A percentile compares a stretch with the other conserved stretches of the same genome.
phyloP scores from a whole-genome alignment of 192 early-diverging fungal species.

The Dispira parvispora region DNA sequence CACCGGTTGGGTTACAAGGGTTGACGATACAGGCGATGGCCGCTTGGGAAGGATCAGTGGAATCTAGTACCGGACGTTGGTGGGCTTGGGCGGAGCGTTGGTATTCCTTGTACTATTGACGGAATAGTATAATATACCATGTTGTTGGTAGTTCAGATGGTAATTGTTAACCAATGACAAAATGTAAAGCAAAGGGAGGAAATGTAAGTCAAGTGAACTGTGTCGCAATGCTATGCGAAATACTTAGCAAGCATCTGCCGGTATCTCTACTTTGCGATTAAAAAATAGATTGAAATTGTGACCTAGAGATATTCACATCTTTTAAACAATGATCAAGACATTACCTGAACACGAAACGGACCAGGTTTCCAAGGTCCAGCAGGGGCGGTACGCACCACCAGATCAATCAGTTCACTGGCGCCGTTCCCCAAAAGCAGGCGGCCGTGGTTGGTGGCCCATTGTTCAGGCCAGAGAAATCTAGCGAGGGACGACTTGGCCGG shows the following conservation, averaged over 20 bases:
- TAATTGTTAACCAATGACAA: no score
- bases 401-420: slow-evolving; percentile 79
- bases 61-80: slow-evolving; percentile 41
- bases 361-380: slow-evolving; percentile 70
- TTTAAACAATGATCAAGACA: neutral
- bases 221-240: no score
- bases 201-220: no score
- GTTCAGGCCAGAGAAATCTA: slow-evolving; percentile 57
- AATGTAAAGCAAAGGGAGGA: no score
- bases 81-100: slow-evolving; percentile 68
- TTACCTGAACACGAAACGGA: slow-evolving; percentile 57
- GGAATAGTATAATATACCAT: neutral
- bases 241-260: no score
- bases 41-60: slow-evolving; percentile 35
- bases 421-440: slow-evolving; percentile 76
- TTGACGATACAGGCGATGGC: slow-evolving; percentile 72
- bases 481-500: slow-evolving; percentile 71
- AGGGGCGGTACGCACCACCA: slow-evolving; percentile 63
- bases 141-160: no score
- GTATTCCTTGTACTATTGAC: slow-evolving; percentile 69
- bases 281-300: no score
- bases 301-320: no score
- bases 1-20: slow-evolving; percentile 85
- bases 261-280: no score
- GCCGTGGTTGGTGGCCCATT: slow-evolving; percentile 31